Evolutionary conservation across 1,139 yeast species (phyloP).

Genomic region (Suhomyces maxii): DNA sequence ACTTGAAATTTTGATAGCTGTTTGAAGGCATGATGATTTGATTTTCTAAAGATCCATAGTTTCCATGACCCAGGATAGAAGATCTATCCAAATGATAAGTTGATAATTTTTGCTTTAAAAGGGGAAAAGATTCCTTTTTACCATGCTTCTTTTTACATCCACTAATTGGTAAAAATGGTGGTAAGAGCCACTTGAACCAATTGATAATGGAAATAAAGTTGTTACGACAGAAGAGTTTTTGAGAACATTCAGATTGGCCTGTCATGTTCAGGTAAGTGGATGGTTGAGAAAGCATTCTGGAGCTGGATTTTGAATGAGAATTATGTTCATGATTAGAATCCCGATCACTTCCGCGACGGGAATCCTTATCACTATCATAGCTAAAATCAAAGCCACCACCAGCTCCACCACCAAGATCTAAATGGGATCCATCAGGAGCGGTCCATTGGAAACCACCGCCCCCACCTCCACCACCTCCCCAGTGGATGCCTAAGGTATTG

Average conservation of each 20-base stretch:
- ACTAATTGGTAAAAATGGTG: conserved; percentile 20
- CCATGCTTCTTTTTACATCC: neutral
- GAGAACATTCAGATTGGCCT: neutral
- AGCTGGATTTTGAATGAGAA: neutral
- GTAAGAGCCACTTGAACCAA: conserved; percentile 27
- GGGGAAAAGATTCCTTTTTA: conserved; percentile 13
- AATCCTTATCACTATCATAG: conserved; percentile 3
- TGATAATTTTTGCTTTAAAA: conserved; percentile 15
- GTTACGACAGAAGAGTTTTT: neutral
- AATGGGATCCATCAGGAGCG: conserved; percentile 24
- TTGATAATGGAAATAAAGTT: conserved; percentile 13
- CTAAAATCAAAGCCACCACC: conserved; percentile 1
- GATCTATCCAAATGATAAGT: conserved; percentile 15
- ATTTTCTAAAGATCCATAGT: conserved; percentile 11
- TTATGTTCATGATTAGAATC: neutral
- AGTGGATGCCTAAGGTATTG: conserved; percentile 8
- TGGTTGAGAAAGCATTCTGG: neutral
- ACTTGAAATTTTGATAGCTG: conserved; percentile 18
- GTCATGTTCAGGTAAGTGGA: neutral
- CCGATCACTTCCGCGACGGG: neutral
- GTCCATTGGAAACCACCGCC: conserved; percentile 26
- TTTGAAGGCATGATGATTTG: neutral
- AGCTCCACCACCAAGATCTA: conserved; percentile 12
- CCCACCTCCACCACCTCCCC: conserved; percentile 32
- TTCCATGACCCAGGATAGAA: conserved; percentile 9